Percentiles rank a stretch among this genome's conserved stretches.
These are phyloP conservation scores for Lecanosticta acicola DNA, from an alignment of 2,329 filamentous ascomycete genomes.

Conservation along the genomic window DNA sequence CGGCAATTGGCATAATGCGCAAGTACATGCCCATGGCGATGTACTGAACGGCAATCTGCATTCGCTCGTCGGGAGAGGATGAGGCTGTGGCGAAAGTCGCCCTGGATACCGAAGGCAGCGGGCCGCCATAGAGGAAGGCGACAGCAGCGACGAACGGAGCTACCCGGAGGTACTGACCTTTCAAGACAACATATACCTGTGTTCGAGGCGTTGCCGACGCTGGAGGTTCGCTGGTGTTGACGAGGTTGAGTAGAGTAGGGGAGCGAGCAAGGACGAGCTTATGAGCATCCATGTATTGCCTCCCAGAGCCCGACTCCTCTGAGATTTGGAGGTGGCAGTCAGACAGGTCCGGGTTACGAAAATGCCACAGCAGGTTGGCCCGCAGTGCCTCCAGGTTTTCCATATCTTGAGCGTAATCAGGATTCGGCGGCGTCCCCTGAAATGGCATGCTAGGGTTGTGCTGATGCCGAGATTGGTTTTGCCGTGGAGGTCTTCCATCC, in stretches of 20 bases:
- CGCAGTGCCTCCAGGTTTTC: conserved; percentile 30
- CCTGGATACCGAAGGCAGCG: conserved; percentile 23
- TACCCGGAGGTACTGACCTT: conserved; percentile 20
- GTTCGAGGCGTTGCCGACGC: conserved; percentile 11
- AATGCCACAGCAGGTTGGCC: conserved; percentile 26
- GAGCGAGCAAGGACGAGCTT: conserved; percentile 30
- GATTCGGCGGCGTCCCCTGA: conserved; percentile 15
- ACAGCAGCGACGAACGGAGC: conserved; percentile 27
- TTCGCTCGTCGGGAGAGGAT: conserved; percentile 18
- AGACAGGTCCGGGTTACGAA: conserved; percentile 25
- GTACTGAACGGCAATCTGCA: conserved; percentile 52
- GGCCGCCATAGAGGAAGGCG: conserved; percentile 31
- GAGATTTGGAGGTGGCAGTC: conserved; percentile 31
- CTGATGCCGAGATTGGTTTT: conserved; percentile 4
- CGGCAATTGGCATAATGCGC: conserved; percentile 48
- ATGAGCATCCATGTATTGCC: conserved; percentile 25
- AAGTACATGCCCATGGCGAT: conserved; percentile 58
- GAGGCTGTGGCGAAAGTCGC: conserved; percentile 8
- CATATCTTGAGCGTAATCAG: conserved; percentile 17
- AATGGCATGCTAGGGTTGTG: conserved; percentile 17
- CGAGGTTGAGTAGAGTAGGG: conserved; percentile 23
- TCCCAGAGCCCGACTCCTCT: conserved; percentile 17
- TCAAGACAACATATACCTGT: conserved; percentile 18
- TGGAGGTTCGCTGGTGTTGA: conserved; percentile 15
- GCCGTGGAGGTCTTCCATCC: neutral